These are phyloP conservation scores for Phytophthora boehmeriae DNA, from an alignment of 352 stramenopile species.

Conservation along the genomic window DNA sequence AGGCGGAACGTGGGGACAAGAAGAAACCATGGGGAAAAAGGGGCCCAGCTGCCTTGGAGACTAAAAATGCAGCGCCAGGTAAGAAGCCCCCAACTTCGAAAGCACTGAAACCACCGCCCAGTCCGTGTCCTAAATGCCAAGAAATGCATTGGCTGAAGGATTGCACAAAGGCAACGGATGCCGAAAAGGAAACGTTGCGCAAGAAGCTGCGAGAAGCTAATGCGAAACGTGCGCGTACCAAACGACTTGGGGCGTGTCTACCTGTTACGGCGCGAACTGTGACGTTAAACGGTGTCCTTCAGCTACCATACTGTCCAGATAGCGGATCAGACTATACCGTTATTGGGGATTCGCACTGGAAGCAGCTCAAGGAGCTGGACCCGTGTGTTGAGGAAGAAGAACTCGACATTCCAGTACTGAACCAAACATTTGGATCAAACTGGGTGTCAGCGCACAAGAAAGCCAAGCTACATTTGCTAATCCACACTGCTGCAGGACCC, in stretches of 20 bases:
- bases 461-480: not conserved
- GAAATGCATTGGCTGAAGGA: too few species aligned
- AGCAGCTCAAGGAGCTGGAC: not conserved
- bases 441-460: not conserved
- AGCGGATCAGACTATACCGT: not conserved
- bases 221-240: not conserved
- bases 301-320: not conserved
- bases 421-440: not conserved
- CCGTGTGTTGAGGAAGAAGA: not conserved
- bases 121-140: too few species aligned
- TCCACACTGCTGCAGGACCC: slow-evolving; percentile 1
- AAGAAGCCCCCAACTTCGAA: too few species aligned
- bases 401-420: not conserved
- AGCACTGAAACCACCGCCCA: too few species aligned
- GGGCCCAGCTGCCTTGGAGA: not conserved
- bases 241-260: not conserved
- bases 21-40: not conserved
- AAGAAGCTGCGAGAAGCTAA: not conserved
- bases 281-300: not conserved
- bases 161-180: too few species aligned
- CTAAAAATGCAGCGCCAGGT: not conserved
- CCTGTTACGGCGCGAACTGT: not conserved
- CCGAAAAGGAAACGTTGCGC: too few species aligned
- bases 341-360: not conserved
- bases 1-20: not conserved